These are phyloP conservation scores for Parafenestella ontariensis DNA, from an alignment of 2,329 filamentous ascomycete genomes.

Conservation along the genomic window DNA sequence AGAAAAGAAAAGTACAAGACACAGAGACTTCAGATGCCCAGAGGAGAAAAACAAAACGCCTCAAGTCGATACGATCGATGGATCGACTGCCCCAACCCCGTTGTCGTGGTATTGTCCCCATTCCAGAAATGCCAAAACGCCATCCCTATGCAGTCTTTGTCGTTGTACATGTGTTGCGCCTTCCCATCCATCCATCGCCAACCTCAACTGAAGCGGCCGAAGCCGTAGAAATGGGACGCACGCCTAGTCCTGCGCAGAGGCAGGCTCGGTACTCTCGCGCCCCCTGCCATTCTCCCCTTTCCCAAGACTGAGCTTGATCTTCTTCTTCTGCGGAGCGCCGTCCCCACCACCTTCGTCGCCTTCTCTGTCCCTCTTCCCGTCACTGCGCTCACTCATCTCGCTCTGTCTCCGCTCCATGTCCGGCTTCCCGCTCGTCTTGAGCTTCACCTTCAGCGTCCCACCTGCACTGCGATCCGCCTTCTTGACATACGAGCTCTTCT, in stretches of 20 bases:
- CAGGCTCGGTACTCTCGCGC: constrained; percentile 14
- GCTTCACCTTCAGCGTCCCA: constrained; percentile 41
- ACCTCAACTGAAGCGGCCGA: background rate
- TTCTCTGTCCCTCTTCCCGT: constrained; percentile 46
- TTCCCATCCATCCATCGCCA: background rate
- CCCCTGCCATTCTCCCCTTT: constrained; percentile 16
- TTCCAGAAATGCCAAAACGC: background rate
- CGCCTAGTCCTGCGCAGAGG: background rate
- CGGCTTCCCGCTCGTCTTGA: constrained; percentile 36
- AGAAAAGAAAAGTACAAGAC: background rate
- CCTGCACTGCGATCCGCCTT: constrained; percentile 44
- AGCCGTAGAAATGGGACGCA: background rate
- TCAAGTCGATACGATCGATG: background rate
- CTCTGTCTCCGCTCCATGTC: constrained; percentile 40
- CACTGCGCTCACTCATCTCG: constrained; percentile 36
- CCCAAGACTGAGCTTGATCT: constrained; percentile 44
- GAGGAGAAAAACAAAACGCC: background rate
- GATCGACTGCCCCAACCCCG: background rate
- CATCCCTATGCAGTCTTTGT: background rate
- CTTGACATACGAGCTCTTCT: constrained; percentile 54
- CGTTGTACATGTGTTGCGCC: background rate
- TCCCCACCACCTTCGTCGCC: constrained; percentile 34
- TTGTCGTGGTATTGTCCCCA: background rate
- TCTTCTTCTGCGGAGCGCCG: constrained; percentile 46
- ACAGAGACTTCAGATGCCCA: no score